Percentiles rank a stretch among this genome's conserved stretches.
These are phyloP conservation scores for Aureobasidium sp. DNA, from an alignment of 2,329 filamentous ascomycete species.

Conservation along the genomic window DNA sequence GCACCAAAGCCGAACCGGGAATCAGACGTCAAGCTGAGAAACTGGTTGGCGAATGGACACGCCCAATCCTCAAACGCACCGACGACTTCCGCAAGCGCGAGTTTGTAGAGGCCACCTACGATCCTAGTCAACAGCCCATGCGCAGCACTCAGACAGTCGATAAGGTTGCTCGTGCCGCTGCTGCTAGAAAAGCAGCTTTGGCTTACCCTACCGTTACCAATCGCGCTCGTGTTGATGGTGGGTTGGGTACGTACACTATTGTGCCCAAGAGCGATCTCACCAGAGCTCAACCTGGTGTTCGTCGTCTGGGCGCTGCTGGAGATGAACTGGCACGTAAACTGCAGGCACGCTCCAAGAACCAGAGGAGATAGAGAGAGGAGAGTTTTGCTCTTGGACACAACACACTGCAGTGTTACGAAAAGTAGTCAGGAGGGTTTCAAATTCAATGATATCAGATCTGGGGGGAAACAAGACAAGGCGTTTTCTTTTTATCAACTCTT, in stretches of 20 bases:
- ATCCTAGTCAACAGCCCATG: slow-evolving; percentile 37
- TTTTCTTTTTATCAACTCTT: no score
- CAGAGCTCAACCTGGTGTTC: slow-evolving; percentile 20
- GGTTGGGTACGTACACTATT: slow-evolving; percentile 52
- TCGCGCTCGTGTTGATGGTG: slow-evolving; percentile 50
- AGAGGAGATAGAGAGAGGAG: background rate
- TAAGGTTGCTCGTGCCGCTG: slow-evolving; percentile 35
- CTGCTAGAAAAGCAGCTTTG: slow-evolving; percentile 44
- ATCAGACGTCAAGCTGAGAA: slow-evolving; percentile 94
- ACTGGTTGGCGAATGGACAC: slow-evolving; percentile 89
- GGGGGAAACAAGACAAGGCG: no score
- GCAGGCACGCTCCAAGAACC: slow-evolving; percentile 8
- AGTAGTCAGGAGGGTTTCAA: no score
- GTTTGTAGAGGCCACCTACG: slow-evolving; percentile 50
- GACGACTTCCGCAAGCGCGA: slow-evolving; percentile 88
- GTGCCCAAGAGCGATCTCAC: slow-evolving; percentile 49
- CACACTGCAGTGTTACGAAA: no score
- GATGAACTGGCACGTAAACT: slow-evolving; percentile 27
- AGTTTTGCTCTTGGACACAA: background rate
- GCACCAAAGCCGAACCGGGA: slow-evolving; percentile 73
- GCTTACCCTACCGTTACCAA: slow-evolving; percentile 46
- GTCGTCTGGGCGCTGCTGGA: slow-evolving; percentile 21
- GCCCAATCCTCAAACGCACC: slow-evolving; percentile 85
- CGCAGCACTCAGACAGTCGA: slow-evolving; percentile 20
- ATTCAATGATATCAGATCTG: no score